Evolutionary conservation across 2,329 filamentous ascomycete species (phyloP), one percentile per base, ranked within the genome.

Genomic region (Diaporthe amygdali): DNA sequence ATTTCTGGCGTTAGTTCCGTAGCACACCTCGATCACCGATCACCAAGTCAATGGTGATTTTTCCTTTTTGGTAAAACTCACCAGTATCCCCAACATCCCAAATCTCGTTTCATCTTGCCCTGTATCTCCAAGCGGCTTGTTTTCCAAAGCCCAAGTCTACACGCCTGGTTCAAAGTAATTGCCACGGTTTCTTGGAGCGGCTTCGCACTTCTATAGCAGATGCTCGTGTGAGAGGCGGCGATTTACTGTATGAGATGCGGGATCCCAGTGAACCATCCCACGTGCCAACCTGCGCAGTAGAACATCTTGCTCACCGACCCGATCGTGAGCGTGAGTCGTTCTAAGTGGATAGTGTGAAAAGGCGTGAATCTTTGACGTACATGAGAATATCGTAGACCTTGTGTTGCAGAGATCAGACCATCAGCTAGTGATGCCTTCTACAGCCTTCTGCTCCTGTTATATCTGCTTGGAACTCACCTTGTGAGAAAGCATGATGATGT

Each of bases 261-360:
- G 0, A 84, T 85, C 1, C 86, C 86, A 64, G 88, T 87, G 52
- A 88, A 77, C 81, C 84, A 88, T 56, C 86, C 86, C 0, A 88
- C 85, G 69, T 86, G 79, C 86, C 86, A 88, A 56, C 86, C 85
- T 0, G 85, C 87, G 17, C 81, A 81, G 73, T 87, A 87, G 77
- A 88, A 87, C 78, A 83, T 84, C 81, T 88, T 88, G 69, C 85
- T 85, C n/a, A 83, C 85, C 3, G 83, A 85, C 44, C 85, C 85
- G 15, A 88, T 85, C 1, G 86, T 87, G 17, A 88, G 77, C 1
- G 85, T 87, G 34, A 61, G 39, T n/a, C 32, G 30, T 22, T 61
- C n/a, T 37, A 37, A 39, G 55, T 25, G 32, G 55, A 61, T 12
- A 61, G 55, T 61, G 55, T 61, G 17, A 30, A 37, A n/a, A 61